phyloP scores from a whole-genome alignment of 805 yeast genomes.

The Saturnispora halmiae region DNA sequence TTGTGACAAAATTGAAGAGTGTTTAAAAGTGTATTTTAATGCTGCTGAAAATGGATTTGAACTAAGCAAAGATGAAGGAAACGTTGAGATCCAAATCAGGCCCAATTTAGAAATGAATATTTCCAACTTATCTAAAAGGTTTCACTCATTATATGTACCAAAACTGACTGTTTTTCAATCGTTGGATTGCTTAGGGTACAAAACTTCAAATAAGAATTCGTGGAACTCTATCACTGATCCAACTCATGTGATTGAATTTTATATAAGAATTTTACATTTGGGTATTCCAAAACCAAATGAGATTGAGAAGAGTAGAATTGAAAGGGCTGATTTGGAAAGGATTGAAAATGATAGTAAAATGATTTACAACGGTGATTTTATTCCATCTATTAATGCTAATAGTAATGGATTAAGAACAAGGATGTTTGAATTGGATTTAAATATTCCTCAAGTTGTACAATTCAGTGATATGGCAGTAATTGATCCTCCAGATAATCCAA shows the following conservation, averaged over 20 bases:
- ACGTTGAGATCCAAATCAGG: neutral
- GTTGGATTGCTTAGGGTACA: neutral
- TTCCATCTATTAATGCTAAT: neutral
- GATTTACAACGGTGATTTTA: conserved; percentile 1
- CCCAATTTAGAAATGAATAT: neutral
- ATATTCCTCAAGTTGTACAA: conserved; percentile 23
- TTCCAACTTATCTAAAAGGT: neutral
- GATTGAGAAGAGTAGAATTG: conserved; percentile 6
- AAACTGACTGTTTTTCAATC: neutral
- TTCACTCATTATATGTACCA: neutral
- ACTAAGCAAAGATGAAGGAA: neutral
- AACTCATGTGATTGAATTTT: neutral
- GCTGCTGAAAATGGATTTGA: neutral
- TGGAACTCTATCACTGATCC: conserved; percentile 1
- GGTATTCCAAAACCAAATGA: conserved; percentile 3
- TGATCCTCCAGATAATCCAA: conserved; percentile 16
- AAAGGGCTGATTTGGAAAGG: conserved; percentile 4
- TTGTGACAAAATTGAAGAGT: neutral
- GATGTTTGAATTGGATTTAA: conserved; percentile 13
- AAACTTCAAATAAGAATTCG: neutral
- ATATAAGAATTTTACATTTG: neutral
- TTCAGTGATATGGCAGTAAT: conserved; percentile 21
- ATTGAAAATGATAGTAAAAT: conserved; percentile 7
- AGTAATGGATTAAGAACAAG: neutral
- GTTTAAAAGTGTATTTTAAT: neutral